Percentiles rank a stretch among this genome's conserved stretches.
These are phyloP conservation scores for Suhomyces coccinellae DNA, from an alignment of 1,139 yeast species.

Conservation along the genomic window DNA sequence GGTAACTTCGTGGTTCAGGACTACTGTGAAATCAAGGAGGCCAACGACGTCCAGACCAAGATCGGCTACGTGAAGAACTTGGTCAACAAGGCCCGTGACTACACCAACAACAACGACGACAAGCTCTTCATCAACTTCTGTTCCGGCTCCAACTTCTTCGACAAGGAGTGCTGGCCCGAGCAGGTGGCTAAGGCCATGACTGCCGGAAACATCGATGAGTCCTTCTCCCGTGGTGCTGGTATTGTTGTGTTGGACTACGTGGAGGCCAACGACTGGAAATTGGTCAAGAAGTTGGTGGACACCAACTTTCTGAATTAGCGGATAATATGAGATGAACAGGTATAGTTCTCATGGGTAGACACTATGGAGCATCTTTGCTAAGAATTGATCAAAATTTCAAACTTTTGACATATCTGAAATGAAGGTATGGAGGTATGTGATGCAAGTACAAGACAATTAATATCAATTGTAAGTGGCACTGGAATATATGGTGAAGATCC, in stretches of 20 bases:
- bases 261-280: constrained; percentile 61
- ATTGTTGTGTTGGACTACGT: constrained; percentile 71
- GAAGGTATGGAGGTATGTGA: too few species aligned
- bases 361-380: too few species aligned
- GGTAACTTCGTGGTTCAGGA: constrained; percentile 71
- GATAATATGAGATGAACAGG: neutral
- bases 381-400: too few species aligned
- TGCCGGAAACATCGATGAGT: constrained; percentile 47
- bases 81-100: constrained; percentile 53
- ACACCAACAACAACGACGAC: constrained; percentile 45
- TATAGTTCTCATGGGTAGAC: too few species aligned
- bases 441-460: too few species aligned
- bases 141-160: constrained; percentile 73
- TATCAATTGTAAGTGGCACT: too few species aligned
- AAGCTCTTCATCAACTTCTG: constrained; percentile 73
- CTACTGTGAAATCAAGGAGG: constrained; percentile 61
- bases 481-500: too few species aligned
- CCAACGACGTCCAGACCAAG: constrained; percentile 58
- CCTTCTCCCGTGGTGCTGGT: constrained; percentile 53
- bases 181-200: constrained; percentile 58
- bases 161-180: constrained; percentile 74
- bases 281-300: constrained; percentile 53
- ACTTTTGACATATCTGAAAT: too few species aligned
- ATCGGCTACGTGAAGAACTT: constrained; percentile 57
- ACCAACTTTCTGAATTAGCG: constrained; percentile 45